A percentile compares a stretch with the other conserved stretches of the same genome.
These are phyloP conservation scores for Sporopachydermia quercuum DNA, from an alignment of 805 yeast species.

Conservation along the genomic window DNA sequence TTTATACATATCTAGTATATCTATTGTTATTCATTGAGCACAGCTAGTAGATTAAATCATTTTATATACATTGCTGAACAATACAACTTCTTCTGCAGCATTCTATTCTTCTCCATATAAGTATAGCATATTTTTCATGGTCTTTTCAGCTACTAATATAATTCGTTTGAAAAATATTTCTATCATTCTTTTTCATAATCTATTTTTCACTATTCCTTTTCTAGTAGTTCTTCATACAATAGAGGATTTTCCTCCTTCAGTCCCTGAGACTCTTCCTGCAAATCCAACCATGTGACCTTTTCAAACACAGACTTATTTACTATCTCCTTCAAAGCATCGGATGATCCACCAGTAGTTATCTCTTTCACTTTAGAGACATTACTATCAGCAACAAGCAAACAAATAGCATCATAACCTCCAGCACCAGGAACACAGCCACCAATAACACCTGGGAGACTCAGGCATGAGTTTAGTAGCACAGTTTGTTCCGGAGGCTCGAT, in stretches of 20 bases:
- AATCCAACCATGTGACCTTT: constrained; percentile 29
- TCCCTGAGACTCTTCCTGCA: constrained; percentile 28
- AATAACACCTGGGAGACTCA: constrained; percentile 52
- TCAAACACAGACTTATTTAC: constrained; percentile 12
- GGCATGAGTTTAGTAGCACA: constrained; percentile 41
- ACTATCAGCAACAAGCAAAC: constrained; percentile 44
- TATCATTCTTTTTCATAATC: too few relatives aligned
- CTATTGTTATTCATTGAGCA: too few relatives aligned
- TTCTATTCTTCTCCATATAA: too few relatives aligned
- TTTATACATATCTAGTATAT: too few relatives aligned
- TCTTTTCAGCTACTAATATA: too few relatives aligned
- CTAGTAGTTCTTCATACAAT: background rate
- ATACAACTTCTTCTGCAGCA: too few relatives aligned
- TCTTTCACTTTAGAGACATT: constrained; percentile 22
- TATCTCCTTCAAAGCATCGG: background rate
- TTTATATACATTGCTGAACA: too few relatives aligned
- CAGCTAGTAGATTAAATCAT: too few relatives aligned
- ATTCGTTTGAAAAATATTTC: too few relatives aligned
- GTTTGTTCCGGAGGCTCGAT: constrained; percentile 80
- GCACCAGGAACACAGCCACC: constrained; percentile 99
- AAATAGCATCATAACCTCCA: constrained; percentile 91
- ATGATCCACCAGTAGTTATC: constrained; percentile 15
- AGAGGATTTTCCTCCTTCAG: constrained; percentile 8
- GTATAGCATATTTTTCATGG: too few relatives aligned
- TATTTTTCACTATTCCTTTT: too few relatives aligned